Base-by-base conservation (phyloP, 345 rosid genomes). In the Bruguiera parviflora region DNA sequence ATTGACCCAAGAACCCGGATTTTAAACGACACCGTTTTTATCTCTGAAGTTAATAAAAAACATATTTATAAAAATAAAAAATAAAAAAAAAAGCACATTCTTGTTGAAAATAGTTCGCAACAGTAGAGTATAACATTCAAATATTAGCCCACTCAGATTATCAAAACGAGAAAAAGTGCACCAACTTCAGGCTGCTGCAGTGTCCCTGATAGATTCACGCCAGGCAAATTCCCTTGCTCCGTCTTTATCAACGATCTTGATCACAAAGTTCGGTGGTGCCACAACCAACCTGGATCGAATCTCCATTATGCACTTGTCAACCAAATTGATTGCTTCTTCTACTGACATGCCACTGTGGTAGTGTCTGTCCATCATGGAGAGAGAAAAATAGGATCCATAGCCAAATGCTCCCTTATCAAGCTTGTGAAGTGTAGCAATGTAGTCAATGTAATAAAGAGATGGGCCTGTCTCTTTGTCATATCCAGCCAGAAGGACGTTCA, bases 371-470 rank as follows among this genome's bases (percentile, higher is more conserved):
- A 90, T 88, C 83, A 87, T 86, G 8, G 97, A 75, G 24, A 92
- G 96, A 20, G 89, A 75, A 74, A 92, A 92, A 70, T 89, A 90
- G 55, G 96, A 90, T 1, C 98, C 98, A 21, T 90, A 92, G 27
- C 97, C 97, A 16, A 89, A 90, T 52, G 97, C 92, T 46, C 88
- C 97, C 87, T 89, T 92, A 3, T 92, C 98, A 47, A 88, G 88
- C 81, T 92, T 90, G 86, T 90, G 96, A 64, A 88, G 89, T 20
- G 91, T 86, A 49, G 96, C 95, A 53, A 90, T 88, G 81, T 87
- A 88, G 78, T 92, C 96, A 1, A 92, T 85, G 80, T 89, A 92
- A 85, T 88, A 92, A 13, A 92, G 88, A 32, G 97, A 86, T 58
- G 96, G 87, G 11, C 97, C 96, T 4, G 86, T 84, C 77, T 90